Percentiles rank a stretch among this genome's conserved stretches.
Conservation (phyloP, 768 basidiomycete genomes). For the Hydnum rufescens region DNA sequence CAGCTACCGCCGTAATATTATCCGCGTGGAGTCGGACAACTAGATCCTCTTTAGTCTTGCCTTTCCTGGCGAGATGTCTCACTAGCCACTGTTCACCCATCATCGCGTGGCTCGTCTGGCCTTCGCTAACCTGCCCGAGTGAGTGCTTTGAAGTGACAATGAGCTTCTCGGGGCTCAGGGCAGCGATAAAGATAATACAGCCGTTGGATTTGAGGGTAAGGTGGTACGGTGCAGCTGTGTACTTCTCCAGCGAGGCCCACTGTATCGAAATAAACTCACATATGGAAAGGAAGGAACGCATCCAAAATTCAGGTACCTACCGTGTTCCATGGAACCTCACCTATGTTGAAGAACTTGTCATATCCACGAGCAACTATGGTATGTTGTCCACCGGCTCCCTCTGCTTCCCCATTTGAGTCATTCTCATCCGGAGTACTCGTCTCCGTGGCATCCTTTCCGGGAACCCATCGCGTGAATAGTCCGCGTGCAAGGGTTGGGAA, state of each 20-base stretch:
- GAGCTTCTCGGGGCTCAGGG: constrained; percentile 52
- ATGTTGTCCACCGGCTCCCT: constrained; percentile 11
- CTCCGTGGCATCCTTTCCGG: constrained; percentile 3
- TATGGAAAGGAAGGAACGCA: neutral
- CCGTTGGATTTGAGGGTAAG: constrained; percentile 90
- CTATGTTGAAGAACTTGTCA: constrained; percentile 98
- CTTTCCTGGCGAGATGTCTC: constrained; percentile 38
- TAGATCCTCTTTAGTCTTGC: constrained; percentile 52
- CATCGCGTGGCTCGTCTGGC: constrained; percentile 47
- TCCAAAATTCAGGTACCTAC: constrained; percentile 27
- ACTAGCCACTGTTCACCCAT: constrained; percentile 71
- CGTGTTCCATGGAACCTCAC: constrained; percentile 86
- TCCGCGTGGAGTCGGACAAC: constrained; percentile 58
- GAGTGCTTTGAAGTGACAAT: constrained; percentile 88
- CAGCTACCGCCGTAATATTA: constrained; percentile 78
- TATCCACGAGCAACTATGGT: constrained; percentile 76
- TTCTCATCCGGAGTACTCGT: neutral
- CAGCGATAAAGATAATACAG: constrained; percentile 88
- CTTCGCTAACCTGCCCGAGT: constrained; percentile 35
- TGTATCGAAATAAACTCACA: constrained; percentile 17
- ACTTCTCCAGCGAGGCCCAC: constrained; percentile 54
- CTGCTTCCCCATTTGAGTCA: neutral
- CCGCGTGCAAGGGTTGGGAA: constrained; percentile 94
- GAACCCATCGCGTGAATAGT: constrained; percentile 39
- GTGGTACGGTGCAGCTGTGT: constrained; percentile 61